Base-by-base conservation (phyloP, 176 grass and related monocot species). In the Bolboschoenus planiculmis region DNA sequence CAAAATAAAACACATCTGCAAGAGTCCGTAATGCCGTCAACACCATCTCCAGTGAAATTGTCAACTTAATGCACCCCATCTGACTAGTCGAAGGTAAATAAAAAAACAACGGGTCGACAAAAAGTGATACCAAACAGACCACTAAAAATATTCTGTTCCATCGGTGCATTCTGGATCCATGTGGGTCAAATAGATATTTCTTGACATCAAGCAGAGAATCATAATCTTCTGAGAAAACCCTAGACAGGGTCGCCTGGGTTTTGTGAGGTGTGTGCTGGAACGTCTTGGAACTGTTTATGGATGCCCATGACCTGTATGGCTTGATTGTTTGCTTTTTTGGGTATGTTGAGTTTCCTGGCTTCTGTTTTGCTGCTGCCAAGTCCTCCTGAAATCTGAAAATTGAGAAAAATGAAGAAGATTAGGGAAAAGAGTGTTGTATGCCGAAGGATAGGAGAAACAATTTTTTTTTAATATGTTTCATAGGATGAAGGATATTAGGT, bases 61-160 rank as follows among this genome's bases (percentile, higher is more conserved):
- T 71, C 80, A 91, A 85, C 54, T 95, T 85, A 36, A 93, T 84
- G 70, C 96, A 98, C 56, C 33, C 47, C 79, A 78, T 78, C 44
- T 83, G 81, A 75, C 29, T 79, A 1, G 89, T 98, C 2, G 84
- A 89, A 0, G 92, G 91, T 10, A 98, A 73, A 89, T 93, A 98
- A 9, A 95, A 87, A 86, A 98, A 95, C 42, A 98, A n/a, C 21
- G 96, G 96, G 71, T 98, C 96, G 1, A 98, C 85, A 56, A 98
- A 98, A 58, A 98, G 92, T 0, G 96, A 95, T 5, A 90, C 55
- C 29, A 98, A 74, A 55, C 87, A 91, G 0, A 90, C 83, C 2
- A 90, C 50, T 7, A 95, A 89, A 88, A 98, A 95, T 34, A 91
- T 63, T 87, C 94, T 95, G 87, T 91, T 90, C 96, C 96, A 98